Conservation (phyloP, 345 rosid species). For the Rhizophora apiculata region DNA sequence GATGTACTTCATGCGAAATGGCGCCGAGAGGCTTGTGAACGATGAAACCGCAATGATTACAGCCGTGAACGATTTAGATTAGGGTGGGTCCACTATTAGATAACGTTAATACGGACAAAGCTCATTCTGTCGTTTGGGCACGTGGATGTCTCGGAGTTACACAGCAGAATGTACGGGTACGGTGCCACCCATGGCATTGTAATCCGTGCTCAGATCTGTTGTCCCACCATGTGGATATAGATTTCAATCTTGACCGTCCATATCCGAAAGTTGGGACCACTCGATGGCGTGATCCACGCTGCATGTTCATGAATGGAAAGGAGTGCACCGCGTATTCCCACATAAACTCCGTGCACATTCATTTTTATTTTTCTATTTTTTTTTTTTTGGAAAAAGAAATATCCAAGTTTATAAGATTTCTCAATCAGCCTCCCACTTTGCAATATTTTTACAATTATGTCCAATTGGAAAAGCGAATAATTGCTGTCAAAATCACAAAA, state of each 20-base stretch:
- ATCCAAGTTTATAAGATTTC: no score
- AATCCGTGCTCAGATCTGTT: background rate
- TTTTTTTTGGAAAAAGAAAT: no score
- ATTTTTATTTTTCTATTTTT: no score
- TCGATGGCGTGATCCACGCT: background rate
- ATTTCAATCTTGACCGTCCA: conserved; percentile 12
- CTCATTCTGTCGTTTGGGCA: conserved; percentile 14
- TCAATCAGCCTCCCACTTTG: no score
- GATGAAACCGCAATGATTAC: conserved; percentile 21
- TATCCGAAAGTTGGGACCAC: background rate
- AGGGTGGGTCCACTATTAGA: conserved; percentile 2
- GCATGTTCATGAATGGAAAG: background rate
- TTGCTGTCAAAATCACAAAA: no score
- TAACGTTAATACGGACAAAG: background rate
- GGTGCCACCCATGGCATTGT: conserved; percentile 1
- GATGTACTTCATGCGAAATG: background rate
- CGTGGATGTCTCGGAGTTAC: conserved; percentile 13
- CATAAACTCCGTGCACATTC: background rate
- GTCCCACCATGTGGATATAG: background rate
- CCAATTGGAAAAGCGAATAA: no score
- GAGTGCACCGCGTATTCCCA: background rate
- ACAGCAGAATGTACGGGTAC: conserved; percentile 3
- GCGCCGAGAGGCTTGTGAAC: conserved; percentile 20
- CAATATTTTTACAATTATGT: no score
- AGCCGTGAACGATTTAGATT: conserved; percentile 25